Conservation (phyloP, 2,329 filamentous ascomycete species). For the Aureobasidium sp. region DNA sequence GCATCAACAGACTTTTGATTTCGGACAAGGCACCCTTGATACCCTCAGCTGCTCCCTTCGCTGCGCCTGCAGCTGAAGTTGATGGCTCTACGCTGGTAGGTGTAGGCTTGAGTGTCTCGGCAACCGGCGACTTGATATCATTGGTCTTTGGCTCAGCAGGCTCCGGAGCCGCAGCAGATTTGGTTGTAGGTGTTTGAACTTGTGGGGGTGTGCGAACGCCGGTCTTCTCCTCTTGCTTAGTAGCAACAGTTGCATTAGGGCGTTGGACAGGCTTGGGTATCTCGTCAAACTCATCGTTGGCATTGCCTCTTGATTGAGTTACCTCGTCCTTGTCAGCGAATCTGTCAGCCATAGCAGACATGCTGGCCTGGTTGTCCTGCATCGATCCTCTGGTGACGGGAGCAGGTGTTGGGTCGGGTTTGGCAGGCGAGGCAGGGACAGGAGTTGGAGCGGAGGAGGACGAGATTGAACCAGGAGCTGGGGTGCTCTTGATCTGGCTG, state of each 20-base stretch:
- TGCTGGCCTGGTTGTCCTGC: constrained; percentile 79
- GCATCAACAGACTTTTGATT: constrained; percentile 70
- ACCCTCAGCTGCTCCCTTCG: constrained; percentile 42
- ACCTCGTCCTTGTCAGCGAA: constrained; percentile 67
- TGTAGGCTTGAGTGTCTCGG: background rate
- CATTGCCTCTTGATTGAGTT: constrained; percentile 52
- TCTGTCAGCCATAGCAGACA: constrained; percentile 76
- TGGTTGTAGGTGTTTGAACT: constrained; percentile 19
- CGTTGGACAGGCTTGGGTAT: constrained; percentile 68
- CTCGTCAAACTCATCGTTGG: constrained; percentile 80
- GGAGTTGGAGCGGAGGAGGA: constrained; percentile 19
- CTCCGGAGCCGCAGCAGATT: constrained; percentile 24
- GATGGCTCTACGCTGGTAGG: constrained; percentile 15
- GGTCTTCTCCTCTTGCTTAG: constrained; percentile 35
- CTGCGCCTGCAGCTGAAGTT: constrained; percentile 23
- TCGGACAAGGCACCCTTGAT: constrained; percentile 63
- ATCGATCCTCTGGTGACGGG: constrained; percentile 47
- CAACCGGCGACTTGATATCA: constrained; percentile 18
- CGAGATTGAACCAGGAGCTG: constrained; percentile 20
- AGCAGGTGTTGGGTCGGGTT: constrained; percentile 42
- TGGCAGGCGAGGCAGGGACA: constrained; percentile 36
- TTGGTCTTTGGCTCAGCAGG: constrained; percentile 10
- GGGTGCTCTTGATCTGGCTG: constrained; percentile 30
- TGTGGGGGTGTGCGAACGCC: constrained; percentile 27
- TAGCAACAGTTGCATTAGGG: constrained; percentile 29